Conservation (phyloP, 805 yeast species). For the Candida chilensis region DNA sequence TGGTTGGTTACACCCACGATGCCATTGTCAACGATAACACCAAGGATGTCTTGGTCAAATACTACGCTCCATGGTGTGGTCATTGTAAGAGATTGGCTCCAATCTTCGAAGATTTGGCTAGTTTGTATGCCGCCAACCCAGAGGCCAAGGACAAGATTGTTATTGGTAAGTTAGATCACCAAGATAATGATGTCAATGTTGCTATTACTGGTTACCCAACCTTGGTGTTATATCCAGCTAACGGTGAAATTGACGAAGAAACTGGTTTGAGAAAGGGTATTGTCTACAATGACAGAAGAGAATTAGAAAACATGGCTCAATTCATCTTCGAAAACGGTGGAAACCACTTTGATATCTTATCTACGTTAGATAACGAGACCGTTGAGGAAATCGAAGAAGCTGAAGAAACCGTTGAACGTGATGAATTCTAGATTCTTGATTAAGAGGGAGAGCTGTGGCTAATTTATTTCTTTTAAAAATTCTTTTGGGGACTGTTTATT, state of each 20-base stretch:
- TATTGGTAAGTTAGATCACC: slow-evolving; percentile 85
- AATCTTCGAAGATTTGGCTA: slow-evolving; percentile 79
- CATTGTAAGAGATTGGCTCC: slow-evolving; percentile 93
- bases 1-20: slow-evolving; percentile 82
- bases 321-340: slow-evolving; percentile 70
- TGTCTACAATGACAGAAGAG: slow-evolving; percentile 62
- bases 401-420: too few relatives aligned
- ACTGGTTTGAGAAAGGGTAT: slow-evolving; percentile 44
- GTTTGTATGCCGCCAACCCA: slow-evolving; percentile 43
- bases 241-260: slow-evolving; percentile 28
- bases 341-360: slow-evolving; percentile 50
- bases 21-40: slow-evolving; percentile 44
- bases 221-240: slow-evolving; percentile 80
- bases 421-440: too few relatives aligned
- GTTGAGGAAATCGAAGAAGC: too few relatives aligned
- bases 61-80: slow-evolving; percentile 97
- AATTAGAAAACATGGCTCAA: slow-evolving; percentile 55
- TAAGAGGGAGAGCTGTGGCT: too few relatives aligned
- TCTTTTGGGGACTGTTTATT: too few relatives aligned
- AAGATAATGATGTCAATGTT: slow-evolving; percentile 80
- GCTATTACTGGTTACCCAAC: slow-evolving; percentile 91
- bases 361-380: too few relatives aligned
- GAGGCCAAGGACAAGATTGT: slow-evolving; percentile 45
- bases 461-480: too few relatives aligned
- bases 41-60: slow-evolving; percentile 78